Evolutionary conservation across 2,329 filamentous ascomycete species (phyloP), one percentile per base, ranked within the genome.

Genomic region (Scytalidium lignicola): DNA sequence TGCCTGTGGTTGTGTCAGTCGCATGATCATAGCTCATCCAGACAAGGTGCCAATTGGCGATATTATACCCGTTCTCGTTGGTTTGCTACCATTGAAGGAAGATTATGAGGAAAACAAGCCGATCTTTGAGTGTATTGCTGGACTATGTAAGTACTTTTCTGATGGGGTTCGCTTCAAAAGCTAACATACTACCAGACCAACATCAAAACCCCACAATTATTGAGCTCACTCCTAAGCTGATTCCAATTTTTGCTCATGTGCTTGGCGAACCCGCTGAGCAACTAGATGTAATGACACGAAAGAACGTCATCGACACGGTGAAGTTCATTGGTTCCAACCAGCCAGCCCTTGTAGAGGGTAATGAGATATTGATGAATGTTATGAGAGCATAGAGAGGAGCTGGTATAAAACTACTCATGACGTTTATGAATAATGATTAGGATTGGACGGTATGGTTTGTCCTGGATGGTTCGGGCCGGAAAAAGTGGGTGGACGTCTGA

Each of bases 91-190:
- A 9, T 76, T 97, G 54, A 88, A 88, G 68, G 91, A 96, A 65
- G 93, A 97, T 68, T 97, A 82, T 61, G 90, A 96, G 70, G 93
- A 97, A 80, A 97, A 99, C 71, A 88, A 89, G 62, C 90, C 93
- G 8, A 84, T 97, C 52, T 99, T 86, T 72, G 80, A 86, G 67
- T 95, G 91, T 81, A 85, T 99, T 62, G 85, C 88, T 68, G 84
- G 87, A 69, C 79, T 97, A 56, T 96, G 82, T 86, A 75, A 74
- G 83, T 79, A 28, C 12, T 28, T 40, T 43, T 29, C 41, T 21
- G 44, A 37, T 21, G 17, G 42, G n/a, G 48, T 42, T 28, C 23
- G 22, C 13, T 17, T 18, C 43, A 42, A 2, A 28, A 23, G 26
- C 50, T 54, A 44, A 22, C 37, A 51, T 56, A 43, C 3, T 21